These are phyloP conservation scores for Digitaria exilis DNA, from an alignment of 202 grass and related monocot species.

Conservation along the genomic window DNA sequence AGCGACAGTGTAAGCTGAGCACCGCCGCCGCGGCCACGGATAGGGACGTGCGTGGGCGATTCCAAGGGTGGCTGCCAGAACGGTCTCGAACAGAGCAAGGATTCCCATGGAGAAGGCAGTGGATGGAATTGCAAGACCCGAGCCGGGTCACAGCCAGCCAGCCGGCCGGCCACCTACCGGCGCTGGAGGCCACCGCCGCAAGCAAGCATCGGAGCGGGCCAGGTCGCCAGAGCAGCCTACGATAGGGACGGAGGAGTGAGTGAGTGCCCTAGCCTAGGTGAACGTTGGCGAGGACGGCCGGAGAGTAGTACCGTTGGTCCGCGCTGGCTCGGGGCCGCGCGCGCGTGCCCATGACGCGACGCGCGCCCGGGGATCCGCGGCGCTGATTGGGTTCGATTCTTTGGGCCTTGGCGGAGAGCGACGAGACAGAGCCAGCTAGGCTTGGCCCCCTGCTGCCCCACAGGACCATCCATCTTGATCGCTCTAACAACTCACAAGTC, in stretches of 20 bases:
- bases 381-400: neutral
- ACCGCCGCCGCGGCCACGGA: neutral
- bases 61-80: no score
- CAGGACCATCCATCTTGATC: neutral
- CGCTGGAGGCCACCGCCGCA: neutral
- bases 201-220: neutral
- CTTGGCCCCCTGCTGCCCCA: neutral
- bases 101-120: no score
- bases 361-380: neutral
- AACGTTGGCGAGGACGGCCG: neutral
- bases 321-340: neutral
- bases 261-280: no score
- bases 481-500: neutral
- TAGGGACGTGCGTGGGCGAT: no score
- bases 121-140: no score
- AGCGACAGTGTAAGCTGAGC: neutral
- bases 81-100: slow-evolving; percentile 4
- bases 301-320: no score
- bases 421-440: neutral
- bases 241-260: no score
- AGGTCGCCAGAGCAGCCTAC: neutral
- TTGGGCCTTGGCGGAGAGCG: neutral
- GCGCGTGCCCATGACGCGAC: no score
- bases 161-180: no score
- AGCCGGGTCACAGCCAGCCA: no score